These are phyloP conservation scores for Pezizomycotina sp. DNA, from an alignment of 2,329 filamentous ascomycete species.

Conservation along the genomic window DNA sequence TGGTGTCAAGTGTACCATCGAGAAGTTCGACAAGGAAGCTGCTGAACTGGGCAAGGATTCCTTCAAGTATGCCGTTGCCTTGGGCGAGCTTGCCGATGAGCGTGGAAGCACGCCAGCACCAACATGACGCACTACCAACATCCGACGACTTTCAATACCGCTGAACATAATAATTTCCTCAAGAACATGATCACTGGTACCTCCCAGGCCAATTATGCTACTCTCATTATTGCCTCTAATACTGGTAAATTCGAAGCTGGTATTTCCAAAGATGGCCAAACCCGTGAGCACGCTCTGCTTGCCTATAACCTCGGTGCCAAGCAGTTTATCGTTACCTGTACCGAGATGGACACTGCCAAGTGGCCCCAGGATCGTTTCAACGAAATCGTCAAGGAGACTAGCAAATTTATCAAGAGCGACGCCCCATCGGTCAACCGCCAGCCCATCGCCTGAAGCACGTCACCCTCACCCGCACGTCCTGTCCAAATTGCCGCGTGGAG, in stretches of 20 bases:
- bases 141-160: slow-evolving; percentile 50
- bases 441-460: slow-evolving; percentile 99
- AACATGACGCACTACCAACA: background rate
- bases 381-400: slow-evolving; percentile 99
- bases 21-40: slow-evolving; percentile 99
- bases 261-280: slow-evolving; percentile 99
- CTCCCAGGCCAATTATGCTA: slow-evolving; percentile 97
- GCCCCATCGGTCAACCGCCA: no score
- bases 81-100: slow-evolving; percentile 99
- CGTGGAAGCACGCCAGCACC: no score
- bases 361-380: slow-evolving; percentile 93
- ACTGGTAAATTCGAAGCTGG: slow-evolving; percentile 99
- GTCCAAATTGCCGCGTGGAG: slow-evolving; percentile 99
- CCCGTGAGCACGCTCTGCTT: slow-evolving; percentile 99
- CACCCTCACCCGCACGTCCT: slow-evolving; percentile 91
- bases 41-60: slow-evolving; percentile 98
- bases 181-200: slow-evolving; percentile 99
- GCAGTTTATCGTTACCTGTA: slow-evolving; percentile 99
- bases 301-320: slow-evolving; percentile 99
- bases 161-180: slow-evolving; percentile 99
- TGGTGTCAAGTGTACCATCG: slow-evolving; percentile 99
- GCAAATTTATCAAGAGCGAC: slow-evolving; percentile 99
- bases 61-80: slow-evolving; percentile 99
- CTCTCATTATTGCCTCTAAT: slow-evolving; percentile 99
- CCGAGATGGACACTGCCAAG: slow-evolving; percentile 99